A percentile compares a stretch with the other conserved stretches of the same genome.
These are phyloP conservation scores for Hura crepitans DNA, from an alignment of 441 rosid species.

Conservation along the genomic window DNA sequence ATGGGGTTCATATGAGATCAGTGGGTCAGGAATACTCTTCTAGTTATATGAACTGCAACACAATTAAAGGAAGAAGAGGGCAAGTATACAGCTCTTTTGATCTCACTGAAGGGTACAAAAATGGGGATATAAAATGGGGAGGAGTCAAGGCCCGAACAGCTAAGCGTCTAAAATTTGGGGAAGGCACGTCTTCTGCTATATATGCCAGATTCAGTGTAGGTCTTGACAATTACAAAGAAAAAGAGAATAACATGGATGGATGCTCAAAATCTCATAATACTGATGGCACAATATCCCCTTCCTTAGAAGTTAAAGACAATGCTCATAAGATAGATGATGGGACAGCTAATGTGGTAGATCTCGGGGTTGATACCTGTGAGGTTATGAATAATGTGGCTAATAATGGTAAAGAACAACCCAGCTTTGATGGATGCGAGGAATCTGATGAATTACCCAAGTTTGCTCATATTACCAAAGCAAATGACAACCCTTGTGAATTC, in stretches of 20 bases:
- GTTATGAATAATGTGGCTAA: conserved; percentile 31
- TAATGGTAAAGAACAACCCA: conserved; percentile 32
- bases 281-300: conserved; percentile 26
- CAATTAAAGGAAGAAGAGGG: conserved; percentile 29
- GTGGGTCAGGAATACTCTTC: conserved; percentile 31
- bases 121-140: conserved; percentile 82
- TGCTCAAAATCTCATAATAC: conserved; percentile 30
- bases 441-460: conserved; percentile 26
- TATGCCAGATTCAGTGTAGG: conserved; percentile 28
- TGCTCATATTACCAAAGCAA: conserved; percentile 26
- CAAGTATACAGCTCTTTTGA: conserved; percentile 30
- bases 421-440: conserved; percentile 22
- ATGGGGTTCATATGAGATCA: conserved; percentile 31
- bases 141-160: conserved; percentile 72
- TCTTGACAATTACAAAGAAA: conserved; percentile 29
- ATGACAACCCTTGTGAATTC: conserved; percentile 30
- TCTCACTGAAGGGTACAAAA: conserved; percentile 41
- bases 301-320: conserved; percentile 27
- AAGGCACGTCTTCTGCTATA: conserved; percentile 38
- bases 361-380: conserved; percentile 25
- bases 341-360: conserved; percentile 21
- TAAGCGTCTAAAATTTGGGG: conserved; percentile 62
- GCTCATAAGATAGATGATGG: conserved; percentile 28
- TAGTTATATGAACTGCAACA: conserved; percentile 26
- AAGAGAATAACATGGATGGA: conserved; percentile 33